Conservation (phyloP, 805 yeast genomes). For the Diddensiella transvaalensis region DNA sequence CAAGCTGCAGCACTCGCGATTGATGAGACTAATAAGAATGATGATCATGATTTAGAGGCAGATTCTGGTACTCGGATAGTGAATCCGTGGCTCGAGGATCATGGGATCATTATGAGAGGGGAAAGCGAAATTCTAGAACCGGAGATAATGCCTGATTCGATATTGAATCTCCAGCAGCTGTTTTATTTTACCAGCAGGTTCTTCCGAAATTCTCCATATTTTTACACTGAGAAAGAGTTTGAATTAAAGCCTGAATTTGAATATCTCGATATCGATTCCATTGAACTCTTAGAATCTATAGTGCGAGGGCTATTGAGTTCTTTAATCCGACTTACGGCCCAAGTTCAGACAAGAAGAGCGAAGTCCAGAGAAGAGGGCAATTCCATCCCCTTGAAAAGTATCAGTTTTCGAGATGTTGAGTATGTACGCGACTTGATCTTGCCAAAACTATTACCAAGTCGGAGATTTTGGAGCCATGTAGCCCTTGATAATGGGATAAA, state of each 20-base stretch:
- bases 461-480: too few species aligned
- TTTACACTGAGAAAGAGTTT: neutral
- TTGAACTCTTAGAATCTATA: neutral
- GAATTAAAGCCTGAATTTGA: neutral
- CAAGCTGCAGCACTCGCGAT: slow-evolving; percentile 8
- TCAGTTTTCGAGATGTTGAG: too few species aligned
- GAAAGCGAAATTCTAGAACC: neutral
- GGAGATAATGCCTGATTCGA: neutral
- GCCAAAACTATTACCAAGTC: too few species aligned
- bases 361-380: too few species aligned
- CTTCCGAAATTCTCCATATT: neutral
- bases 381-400: too few species aligned
- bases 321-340: neutral
- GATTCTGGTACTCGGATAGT: neutral
- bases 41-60: neutral
- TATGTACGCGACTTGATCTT: too few species aligned
- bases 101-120: neutral
- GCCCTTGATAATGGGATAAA: too few species aligned
- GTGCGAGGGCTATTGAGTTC: neutral
- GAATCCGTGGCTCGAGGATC: neutral
- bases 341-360: neutral
- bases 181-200: neutral
- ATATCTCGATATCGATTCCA: neutral
- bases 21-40: neutral
- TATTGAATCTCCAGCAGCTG: neutral